Evolutionary conservation across 2,329 filamentous ascomycete species (phyloP).

Genomic region (Fusarium fujikuroi): DNA sequence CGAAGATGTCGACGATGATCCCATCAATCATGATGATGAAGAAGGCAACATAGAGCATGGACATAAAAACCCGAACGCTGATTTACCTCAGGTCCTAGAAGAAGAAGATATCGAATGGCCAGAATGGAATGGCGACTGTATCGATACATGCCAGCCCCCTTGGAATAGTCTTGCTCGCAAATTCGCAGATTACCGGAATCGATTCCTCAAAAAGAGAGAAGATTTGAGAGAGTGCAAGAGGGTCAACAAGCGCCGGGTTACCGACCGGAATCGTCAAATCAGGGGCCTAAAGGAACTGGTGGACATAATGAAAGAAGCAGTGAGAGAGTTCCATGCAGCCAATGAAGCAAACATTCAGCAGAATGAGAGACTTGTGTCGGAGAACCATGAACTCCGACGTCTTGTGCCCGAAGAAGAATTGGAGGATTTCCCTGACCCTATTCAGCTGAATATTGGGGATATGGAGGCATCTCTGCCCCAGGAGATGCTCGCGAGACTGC

Average conservation of each 20-base stretch:
- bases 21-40: background rate
- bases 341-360: background rate
- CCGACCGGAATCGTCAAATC: rapidly evolving
- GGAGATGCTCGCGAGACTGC: background rate
- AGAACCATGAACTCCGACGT: background rate
- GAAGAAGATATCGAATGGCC: background rate
- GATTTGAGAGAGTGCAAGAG: background rate
- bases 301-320: background rate
- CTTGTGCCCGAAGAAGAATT: background rate
- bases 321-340: background rate
- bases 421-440: background rate
- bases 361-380: background rate
- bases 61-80: background rate
- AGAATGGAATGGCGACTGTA: background rate
- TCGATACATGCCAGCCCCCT: background rate
- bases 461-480: background rate
- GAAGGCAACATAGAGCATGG: background rate
- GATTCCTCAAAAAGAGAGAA: background rate
- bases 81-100: background rate
- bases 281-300: background rate
- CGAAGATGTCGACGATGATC: background rate
- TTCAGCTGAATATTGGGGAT: background rate
- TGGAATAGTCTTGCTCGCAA: background rate
- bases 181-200: background rate
- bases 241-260: background rate